phyloP scores from a whole-genome alignment of 2,329 filamentous ascomycete genomes.

The Fusarium dlaminii region DNA sequence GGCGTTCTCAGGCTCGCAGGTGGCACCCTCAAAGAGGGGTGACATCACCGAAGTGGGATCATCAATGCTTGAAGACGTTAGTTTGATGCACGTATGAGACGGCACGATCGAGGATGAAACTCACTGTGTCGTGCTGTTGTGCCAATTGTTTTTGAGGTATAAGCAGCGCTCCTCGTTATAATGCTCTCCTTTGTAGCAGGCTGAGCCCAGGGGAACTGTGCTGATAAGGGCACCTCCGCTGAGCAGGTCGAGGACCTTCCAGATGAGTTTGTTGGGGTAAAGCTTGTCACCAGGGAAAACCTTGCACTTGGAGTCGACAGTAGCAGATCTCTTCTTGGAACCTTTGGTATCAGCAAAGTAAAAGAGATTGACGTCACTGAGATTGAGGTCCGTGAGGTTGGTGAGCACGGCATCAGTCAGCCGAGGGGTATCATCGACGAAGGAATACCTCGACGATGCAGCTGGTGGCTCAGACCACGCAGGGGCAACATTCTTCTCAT shows the following conservation, averaged over 20 bases:
- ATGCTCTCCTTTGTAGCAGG: slow-evolving; percentile 44
- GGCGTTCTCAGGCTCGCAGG: slow-evolving; percentile 48
- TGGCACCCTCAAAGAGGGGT: slow-evolving; percentile 51
- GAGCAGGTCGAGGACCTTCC: slow-evolving; percentile 49
- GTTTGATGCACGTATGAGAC: background rate
- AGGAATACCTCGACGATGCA: slow-evolving; percentile 4
- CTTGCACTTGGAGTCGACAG: slow-evolving; percentile 38
- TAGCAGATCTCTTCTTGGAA: background rate
- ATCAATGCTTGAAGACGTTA: slow-evolving; percentile 30
- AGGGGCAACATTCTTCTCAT: slow-evolving; percentile 39
- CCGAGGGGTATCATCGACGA: slow-evolving; percentile 41
- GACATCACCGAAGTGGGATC: slow-evolving; percentile 54
- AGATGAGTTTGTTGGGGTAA: slow-evolving; percentile 41
- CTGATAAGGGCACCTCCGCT: slow-evolving; percentile 45
- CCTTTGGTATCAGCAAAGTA: slow-evolving; percentile 40
- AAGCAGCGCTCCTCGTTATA: slow-evolving; percentile 5
- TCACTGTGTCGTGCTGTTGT: slow-evolving; percentile 26
- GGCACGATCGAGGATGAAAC: background rate
- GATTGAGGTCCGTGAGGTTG: slow-evolving; percentile 44
- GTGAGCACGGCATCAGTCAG: slow-evolving; percentile 48
- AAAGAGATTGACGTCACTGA: slow-evolving; percentile 47
- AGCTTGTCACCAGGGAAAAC: slow-evolving; percentile 42
- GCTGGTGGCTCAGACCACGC: slow-evolving; percentile 15
- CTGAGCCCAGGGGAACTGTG: slow-evolving; percentile 46
- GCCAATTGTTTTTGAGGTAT: background rate